Evolutionary conservation across 768 basidiomycete genomes (phyloP).

Genomic region (Pleurotus ostreatus): DNA sequence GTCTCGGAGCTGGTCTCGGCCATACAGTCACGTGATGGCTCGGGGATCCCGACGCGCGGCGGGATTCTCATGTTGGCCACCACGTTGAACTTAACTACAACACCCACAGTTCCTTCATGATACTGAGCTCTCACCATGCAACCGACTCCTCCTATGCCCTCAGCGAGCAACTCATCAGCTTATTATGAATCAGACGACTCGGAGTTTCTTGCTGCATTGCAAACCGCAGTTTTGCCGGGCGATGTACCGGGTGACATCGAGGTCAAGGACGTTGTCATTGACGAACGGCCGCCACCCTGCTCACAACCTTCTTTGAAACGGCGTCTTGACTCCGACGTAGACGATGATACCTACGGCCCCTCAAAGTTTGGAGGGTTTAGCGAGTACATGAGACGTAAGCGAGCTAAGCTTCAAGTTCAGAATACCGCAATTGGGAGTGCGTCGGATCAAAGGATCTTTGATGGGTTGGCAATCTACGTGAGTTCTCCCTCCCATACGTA

Average conservation of each 20-base stretch:
- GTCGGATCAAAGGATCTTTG: constrained; percentile 50
- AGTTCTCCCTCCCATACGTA: constrained; percentile 20
- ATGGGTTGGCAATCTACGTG: constrained; percentile 80
- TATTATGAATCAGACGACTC: constrained; percentile 9
- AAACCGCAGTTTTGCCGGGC: constrained; percentile 6
- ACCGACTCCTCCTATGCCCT: constrained; percentile 6
- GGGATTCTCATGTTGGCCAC: too few relatives aligned
- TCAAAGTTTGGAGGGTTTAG: constrained; percentile 80
- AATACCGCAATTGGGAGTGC: constrained; percentile 35
- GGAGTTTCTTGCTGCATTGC: constrained; percentile 6
- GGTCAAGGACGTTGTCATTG: constrained; percentile 21
- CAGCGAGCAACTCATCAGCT: constrained; percentile 4
- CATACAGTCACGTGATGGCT: too few relatives aligned
- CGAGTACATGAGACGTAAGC: constrained; percentile 88
- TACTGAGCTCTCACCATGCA: too few relatives aligned
- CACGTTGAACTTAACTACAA: too few relatives aligned
- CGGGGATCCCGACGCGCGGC: too few relatives aligned
- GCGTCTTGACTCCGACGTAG: constrained; percentile 24
- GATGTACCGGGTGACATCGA: constrained; percentile 8
- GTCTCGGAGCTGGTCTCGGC: too few relatives aligned
- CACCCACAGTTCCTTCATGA: too few relatives aligned
- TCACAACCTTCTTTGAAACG: constrained; percentile 41
- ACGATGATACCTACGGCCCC: constrained; percentile 64
- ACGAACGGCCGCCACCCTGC: constrained; percentile 29
- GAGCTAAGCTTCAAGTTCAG: constrained; percentile 86